A percentile compares a stretch with the other conserved stretches of the same genome.
Conservation (phyloP, 2,329 filamentous ascomycete species). For the Alternaria arborescens region DNA sequence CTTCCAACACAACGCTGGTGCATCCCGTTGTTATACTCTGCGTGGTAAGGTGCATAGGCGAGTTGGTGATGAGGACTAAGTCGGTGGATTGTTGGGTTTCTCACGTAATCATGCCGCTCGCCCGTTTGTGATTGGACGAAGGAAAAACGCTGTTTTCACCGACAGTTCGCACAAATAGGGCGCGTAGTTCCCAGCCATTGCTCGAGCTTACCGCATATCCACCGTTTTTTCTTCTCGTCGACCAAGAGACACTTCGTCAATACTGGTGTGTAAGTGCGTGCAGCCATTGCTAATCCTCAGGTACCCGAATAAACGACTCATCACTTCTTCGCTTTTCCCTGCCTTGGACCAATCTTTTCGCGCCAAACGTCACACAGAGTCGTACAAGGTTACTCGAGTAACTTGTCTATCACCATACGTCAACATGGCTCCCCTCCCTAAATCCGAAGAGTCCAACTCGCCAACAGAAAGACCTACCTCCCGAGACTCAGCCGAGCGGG, state of each 20-base stretch:
- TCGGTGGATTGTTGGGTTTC: neutral
- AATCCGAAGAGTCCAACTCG: conserved; percentile 26
- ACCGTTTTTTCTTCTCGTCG: neutral
- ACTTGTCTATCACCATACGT: conserved; percentile 1
- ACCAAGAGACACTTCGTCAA: neutral
- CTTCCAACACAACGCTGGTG: neutral
- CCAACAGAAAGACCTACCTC: conserved; percentile 31
- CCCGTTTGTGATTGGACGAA: conserved; percentile 11
- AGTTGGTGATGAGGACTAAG: conserved; percentile 4
- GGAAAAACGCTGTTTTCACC: conserved; percentile 15
- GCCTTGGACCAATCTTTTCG: neutral
- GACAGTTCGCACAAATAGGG: conserved; percentile 14
- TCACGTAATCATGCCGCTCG: conserved; percentile 12
- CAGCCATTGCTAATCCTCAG: conserved; percentile 5
- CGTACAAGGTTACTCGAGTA: neutral
- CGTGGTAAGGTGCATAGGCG: neutral
- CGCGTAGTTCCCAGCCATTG: conserved; percentile 5
- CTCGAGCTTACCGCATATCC: conserved; percentile 6
- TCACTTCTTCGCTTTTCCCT: neutral
- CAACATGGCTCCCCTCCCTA: conserved; percentile 34
- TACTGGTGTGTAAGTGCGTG: conserved; percentile 11
- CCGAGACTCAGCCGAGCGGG: conserved; percentile 47
- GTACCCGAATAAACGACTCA: neutral
- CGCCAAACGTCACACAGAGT: neutral
- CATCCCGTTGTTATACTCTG: neutral